phyloP scores from a whole-genome alignment of 208 protist species.

The Zelonia costaricensis region DNA sequence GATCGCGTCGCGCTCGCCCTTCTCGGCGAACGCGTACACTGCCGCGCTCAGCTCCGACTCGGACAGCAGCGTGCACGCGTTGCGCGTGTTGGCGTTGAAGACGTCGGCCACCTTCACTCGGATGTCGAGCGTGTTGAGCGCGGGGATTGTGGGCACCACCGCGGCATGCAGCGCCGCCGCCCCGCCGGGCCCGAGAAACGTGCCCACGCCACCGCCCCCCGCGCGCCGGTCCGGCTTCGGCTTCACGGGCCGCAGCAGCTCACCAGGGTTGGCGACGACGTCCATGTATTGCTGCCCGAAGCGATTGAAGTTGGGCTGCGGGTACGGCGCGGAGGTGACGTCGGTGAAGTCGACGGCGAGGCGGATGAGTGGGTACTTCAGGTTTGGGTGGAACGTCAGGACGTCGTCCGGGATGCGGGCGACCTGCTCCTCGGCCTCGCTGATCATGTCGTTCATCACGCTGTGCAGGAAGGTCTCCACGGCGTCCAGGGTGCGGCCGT shows the following conservation, averaged over 20 bases:
- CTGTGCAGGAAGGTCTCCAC: slow-evolving; percentile 80
- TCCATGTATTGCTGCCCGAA: slow-evolving; percentile 92
- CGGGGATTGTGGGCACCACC: slow-evolving; percentile 48
- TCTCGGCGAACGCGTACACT: slow-evolving; percentile 90
- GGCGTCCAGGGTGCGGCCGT: slow-evolving; percentile 71
- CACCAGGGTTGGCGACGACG: slow-evolving; percentile 82
- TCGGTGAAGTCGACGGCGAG: slow-evolving; percentile 84
- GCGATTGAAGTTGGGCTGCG: slow-evolving; percentile 85
- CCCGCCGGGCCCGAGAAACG: slow-evolving; percentile 1
- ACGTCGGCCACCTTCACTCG: slow-evolving; percentile 85
- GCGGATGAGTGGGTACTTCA: slow-evolving; percentile 86
- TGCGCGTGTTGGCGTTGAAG: slow-evolving; percentile 74
- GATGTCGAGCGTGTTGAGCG: slow-evolving; percentile 76
- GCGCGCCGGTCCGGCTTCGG: slow-evolving; percentile 44
- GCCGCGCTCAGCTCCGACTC: slow-evolving; percentile 83
- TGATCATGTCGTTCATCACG: slow-evolving; percentile 82
- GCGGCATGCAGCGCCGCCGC: slow-evolving; percentile 2
- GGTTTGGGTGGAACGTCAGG: slow-evolving; percentile 70
- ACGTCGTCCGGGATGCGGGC: slow-evolving; percentile 76
- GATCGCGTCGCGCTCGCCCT: slow-evolving; percentile 85
- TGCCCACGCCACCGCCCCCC: slow-evolving; percentile 3
- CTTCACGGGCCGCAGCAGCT: slow-evolving; percentile 74
- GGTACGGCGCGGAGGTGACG: slow-evolving; percentile 70
- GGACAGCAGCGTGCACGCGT: slow-evolving; percentile 79
- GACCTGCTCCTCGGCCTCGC: slow-evolving; percentile 74